These are phyloP conservation scores for Mortierella sp. DNA, from an alignment of 371 early-diverging fungal species.

Conservation along the genomic window DNA sequence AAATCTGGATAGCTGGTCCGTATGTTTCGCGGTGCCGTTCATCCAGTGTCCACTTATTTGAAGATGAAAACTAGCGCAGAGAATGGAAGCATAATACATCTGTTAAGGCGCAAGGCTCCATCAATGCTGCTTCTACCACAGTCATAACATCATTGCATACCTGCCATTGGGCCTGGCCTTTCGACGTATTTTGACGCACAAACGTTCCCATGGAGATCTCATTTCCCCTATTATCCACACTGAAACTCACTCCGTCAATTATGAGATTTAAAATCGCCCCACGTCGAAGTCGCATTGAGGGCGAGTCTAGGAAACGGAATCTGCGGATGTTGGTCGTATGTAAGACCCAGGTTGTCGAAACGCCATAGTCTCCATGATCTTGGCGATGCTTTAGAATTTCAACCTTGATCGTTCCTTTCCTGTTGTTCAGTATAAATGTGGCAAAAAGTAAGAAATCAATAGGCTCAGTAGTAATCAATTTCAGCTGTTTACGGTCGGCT, in stretches of 20 bases:
- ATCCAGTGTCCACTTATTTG: conserved; percentile 59
- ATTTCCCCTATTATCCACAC: neutral
- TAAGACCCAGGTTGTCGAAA: conserved; percentile 59
- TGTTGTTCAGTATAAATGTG: neutral
- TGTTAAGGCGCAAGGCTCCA: neutral
- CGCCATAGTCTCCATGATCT: neutral
- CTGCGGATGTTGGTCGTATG: conserved; percentile 67
- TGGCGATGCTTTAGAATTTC: conserved; percentile 23
- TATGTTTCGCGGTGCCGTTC: conserved; percentile 71
- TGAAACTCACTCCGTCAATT: conserved; percentile 26
- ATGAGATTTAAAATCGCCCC: conserved; percentile 12
- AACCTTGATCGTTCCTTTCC: conserved; percentile 49
- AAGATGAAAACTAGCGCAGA: conserved; percentile 45
- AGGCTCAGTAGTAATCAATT: neutral
- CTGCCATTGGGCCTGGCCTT: conserved; percentile 18
- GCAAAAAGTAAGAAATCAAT: neutral
- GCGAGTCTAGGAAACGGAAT: conserved; percentile 59
- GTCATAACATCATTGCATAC: conserved; percentile 13
- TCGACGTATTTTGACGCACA: conserved; percentile 5
- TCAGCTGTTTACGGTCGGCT: too few relatives aligned
- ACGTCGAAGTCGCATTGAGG: conserved; percentile 8
- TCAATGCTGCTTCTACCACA: too few relatives aligned
- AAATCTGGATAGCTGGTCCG: conserved; percentile 70
- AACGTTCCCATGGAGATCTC: conserved; percentile 5
- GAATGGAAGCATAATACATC: neutral